Base-by-base conservation (phyloP, 495 filamentous ascomycete genomes). In the Xylaria flabelliformis region DNA sequence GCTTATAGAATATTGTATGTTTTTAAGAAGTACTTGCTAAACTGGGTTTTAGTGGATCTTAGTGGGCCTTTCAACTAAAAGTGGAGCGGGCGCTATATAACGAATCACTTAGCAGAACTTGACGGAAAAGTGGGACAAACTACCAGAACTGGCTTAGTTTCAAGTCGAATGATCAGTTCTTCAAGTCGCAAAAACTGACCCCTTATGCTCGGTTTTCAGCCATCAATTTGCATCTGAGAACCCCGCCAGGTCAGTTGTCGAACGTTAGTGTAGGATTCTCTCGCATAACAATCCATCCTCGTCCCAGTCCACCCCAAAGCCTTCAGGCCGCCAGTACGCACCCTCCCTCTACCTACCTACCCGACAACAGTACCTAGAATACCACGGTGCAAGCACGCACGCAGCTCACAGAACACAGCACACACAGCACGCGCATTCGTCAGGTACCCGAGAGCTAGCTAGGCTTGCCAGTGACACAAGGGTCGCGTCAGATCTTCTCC, bases 401-500 rank as follows among this genome's bases (percentile, higher is more conserved):
- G 36, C 36, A 39, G 36, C 36, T 39, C 36, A 8, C 26, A 32
- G 19, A 32, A 21, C 56, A 2, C 12, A 34, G 10, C 17, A 8
- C 55, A 6, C 10, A 17, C 10, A 53, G 51, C 36, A 58, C 66
- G 36, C 50, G 9, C 9, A 58, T 68, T 32, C 17, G n/a, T 46
- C 66, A 44, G 51, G 66, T 46, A 58, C 39, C 66, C 66, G 64
- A 66, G 46, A n/a, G 64, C 64, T 39, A n/a, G 64, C 64, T 39
- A 53, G 65, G 65, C 32, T 67, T 41, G 64, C 4, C 29, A 56
- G 64, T 24, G 64, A 67, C 64, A 67, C 64, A 53, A 67, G 64
- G 44, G 46, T 68, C 64, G 64, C 53, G 66, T 68, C 66, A 58
- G 50, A 58, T 68, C 42, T 68, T 68, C 51, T 68, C 66, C 66